phyloP scores from a whole-genome alignment of 2,329 filamentous ascomycete species.

The Fusarium anguioides region DNA sequence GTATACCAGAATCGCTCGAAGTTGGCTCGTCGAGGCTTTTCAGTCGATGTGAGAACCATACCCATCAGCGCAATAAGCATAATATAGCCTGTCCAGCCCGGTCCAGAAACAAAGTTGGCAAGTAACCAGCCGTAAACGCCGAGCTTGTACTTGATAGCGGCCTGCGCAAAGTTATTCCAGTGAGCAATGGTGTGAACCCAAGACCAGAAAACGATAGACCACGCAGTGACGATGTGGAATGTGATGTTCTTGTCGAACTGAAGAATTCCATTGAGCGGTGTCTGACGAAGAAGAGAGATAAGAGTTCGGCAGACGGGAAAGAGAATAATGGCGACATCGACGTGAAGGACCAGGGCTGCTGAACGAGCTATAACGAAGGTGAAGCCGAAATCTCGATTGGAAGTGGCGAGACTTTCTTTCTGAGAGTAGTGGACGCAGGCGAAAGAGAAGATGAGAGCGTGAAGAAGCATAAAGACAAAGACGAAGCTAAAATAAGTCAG shows the following conservation, averaged over 20 bases:
- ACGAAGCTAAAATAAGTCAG: constrained; percentile 66
- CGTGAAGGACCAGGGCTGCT: constrained; percentile 80
- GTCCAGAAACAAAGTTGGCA: constrained; percentile 81
- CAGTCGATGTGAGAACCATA: constrained; percentile 81
- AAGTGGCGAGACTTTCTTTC: constrained; percentile 77
- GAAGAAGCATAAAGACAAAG: constrained; percentile 77
- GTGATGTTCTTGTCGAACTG: constrained; percentile 92
- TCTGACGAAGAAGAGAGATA: constrained; percentile 83
- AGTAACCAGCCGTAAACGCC: constrained; percentile 82
- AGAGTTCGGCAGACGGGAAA: constrained; percentile 87
- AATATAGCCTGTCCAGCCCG: constrained; percentile 87
- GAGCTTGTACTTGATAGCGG: constrained; percentile 78
- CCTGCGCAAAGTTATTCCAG: constrained; percentile 86
- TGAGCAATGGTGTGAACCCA: constrained; percentile 88
- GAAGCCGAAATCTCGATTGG: constrained; percentile 76
- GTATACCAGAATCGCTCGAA: constrained; percentile 93
- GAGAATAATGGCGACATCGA: constrained; percentile 82
- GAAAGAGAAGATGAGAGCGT: constrained; percentile 82
- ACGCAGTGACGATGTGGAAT: constrained; percentile 86
- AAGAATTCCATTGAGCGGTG: constrained; percentile 85
- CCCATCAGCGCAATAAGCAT: constrained; percentile 83
- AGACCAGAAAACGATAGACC: constrained; percentile 90
- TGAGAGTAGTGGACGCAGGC: constrained; percentile 82
- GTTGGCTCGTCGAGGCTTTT: constrained; percentile 82
- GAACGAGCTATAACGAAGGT: constrained; percentile 82